A percentile compares a stretch with the other conserved stretches of the same genome.
Conservation (phyloP, 2,329 filamentous ascomycete species). For the Fusarium falciforme region DNA sequence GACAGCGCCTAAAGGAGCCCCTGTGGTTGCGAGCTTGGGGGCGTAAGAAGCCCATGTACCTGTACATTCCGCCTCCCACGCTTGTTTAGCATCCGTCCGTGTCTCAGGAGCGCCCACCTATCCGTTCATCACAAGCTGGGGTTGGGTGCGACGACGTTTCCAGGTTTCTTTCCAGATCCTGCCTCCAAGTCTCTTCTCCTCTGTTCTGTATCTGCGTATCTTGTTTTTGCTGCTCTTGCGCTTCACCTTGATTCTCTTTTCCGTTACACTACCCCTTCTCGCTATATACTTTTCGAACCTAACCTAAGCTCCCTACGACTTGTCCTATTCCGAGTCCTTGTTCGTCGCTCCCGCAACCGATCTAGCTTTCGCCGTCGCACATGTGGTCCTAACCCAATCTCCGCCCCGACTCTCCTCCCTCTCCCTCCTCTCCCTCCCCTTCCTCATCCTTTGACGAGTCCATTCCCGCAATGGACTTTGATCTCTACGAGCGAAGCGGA, state of each 20-base stretch:
- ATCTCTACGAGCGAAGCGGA: conserved; percentile 39
- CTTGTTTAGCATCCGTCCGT: neutral
- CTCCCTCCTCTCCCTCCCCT: conserved; percentile 1
- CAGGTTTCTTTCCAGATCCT: conserved; percentile 33
- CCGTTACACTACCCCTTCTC: neutral
- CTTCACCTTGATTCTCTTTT: neutral
- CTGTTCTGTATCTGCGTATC: conserved; percentile 8
- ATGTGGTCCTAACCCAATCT: conserved; percentile 41
- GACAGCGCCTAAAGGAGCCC: conserved; percentile 27
- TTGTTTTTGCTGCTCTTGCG: neutral
- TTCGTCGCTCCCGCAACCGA: conserved; percentile 38
- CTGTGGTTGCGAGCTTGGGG: neutral
- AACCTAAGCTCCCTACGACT: neutral
- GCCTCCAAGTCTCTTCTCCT: conserved; percentile 1
- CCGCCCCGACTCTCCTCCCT: conserved; percentile 18
- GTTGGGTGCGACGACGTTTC: conserved; percentile 32
- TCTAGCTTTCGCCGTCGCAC: conserved; percentile 29
- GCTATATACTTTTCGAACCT: neutral
- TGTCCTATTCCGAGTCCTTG: conserved; percentile 21
- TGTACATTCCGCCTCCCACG: conserved; percentile 8
- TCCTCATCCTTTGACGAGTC: neutral
- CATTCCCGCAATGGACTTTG: conserved; percentile 38
- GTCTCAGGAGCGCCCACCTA: conserved; percentile 35
- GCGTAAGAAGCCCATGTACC: conserved; percentile 13
- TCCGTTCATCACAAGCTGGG: conserved; percentile 33